Evolutionary conservation across 495 filamentous ascomycete genomes (phyloP), one percentile per base, ranked within the genome.

Genomic region (Bryoglossum gracile): DNA sequence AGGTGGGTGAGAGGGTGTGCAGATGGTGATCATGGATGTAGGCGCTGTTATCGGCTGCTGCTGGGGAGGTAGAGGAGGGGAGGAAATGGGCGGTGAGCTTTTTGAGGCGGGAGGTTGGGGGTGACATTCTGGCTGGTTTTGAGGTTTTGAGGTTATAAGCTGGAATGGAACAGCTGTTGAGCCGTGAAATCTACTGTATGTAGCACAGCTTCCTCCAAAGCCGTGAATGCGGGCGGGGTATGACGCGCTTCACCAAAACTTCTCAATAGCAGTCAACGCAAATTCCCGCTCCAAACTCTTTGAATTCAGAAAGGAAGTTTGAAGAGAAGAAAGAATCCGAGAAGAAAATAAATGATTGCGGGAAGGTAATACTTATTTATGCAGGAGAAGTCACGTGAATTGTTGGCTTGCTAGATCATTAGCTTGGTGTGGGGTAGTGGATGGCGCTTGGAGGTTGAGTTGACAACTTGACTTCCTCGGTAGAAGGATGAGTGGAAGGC

Each of bases 1-100:
- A 81, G 1, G 94, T 98, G 0, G 92, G 92, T 1, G 87, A 88
- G 14, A 98, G 78, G 9, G 82, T 78, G 61, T 92, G 86, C 54
- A 86, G 71, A 69, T 95, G 80, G 42, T 64, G 56, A 3, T 28
- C 38, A 19, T 50, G 35, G 1, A 41, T 45, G 43, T 44, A 54
- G 16, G 34, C 50, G 41, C 51, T 62, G 3, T 57, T 51, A 9
- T 62, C 49, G 24, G 62, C 58, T 30, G 65, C 56, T 39, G 57
- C 59, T 13, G 67, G 55, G 8, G 68, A 62, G 51, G 64, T 53
- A 36, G 55, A 63, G 46, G 57, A 63, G 59, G 68, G 57, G 45
- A 72, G 57, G 67, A 87, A 69, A 69, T 92, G 77, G 56, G 80
- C 61, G 62, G 80, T 62, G 71, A 84, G 69, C 65, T 66, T 77